Conservation (phyloP, 1,284 basidiomycete genomes). For the Cutaneotrichosporon dermatis region DNA sequence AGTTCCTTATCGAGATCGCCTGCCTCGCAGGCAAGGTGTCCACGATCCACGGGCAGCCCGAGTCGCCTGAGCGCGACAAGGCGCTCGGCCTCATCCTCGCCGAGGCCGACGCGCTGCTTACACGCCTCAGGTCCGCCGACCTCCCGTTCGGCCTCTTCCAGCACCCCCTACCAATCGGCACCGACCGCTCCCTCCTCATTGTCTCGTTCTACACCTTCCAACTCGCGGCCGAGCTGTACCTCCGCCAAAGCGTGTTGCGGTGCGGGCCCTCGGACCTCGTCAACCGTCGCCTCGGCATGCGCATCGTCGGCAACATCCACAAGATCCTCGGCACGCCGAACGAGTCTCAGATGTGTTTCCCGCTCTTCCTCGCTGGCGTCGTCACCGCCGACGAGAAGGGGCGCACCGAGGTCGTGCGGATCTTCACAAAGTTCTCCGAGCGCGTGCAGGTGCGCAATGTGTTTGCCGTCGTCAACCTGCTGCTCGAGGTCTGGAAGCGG, state of each 20-base stretch:
- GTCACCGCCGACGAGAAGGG: conserved; percentile 22
- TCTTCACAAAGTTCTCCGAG: conserved; percentile 27
- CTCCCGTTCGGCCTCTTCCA: conserved; percentile 12
- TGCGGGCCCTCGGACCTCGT: conserved; percentile 23
- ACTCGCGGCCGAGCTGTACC: conserved; percentile 31
- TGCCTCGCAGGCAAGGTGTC: conserved; percentile 22
- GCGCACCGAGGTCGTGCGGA: conserved; percentile 22
- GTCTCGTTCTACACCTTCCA: conserved; percentile 35
- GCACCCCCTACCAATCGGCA: conserved; percentile 18
- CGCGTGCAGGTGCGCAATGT: conserved; percentile 30
- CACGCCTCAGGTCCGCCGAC: conserved; percentile 8
- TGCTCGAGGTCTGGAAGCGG: conserved; percentile 32
- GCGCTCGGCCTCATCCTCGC: conserved; percentile 8
- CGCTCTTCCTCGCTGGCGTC: conserved; percentile 36
- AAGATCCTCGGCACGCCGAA: conserved; percentile 31
- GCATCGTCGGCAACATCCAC: conserved; percentile 27
- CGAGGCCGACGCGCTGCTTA: conserved; percentile 7
- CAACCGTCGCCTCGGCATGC: conserved; percentile 28
- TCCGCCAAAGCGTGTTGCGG: conserved; percentile 30
- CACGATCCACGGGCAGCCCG: conserved; percentile 3
- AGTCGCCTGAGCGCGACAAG: conserved; percentile 6
- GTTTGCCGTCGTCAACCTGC: conserved; percentile 23
- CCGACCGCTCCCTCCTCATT: conserved; percentile 18
- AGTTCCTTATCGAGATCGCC: conserved; percentile 29
- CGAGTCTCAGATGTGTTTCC: conserved; percentile 36